Percentiles rank a stretch among this genome's conserved stretches.
phyloP scores from a whole-genome alignment of 1,284 basidiomycete species.

The Apiotrichum domesticum region DNA sequence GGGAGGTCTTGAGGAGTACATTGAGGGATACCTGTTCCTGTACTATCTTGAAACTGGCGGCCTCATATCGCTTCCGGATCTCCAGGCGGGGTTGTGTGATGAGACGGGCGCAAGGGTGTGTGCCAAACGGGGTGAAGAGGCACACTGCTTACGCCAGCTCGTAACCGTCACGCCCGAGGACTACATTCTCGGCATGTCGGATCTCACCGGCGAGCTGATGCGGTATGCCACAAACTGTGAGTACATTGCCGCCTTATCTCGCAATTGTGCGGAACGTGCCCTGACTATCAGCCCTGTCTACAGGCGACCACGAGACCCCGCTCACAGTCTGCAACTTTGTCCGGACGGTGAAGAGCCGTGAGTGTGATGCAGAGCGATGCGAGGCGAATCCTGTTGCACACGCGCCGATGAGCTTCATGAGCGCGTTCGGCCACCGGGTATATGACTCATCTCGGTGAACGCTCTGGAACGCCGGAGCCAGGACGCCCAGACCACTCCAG shows the following conservation, averaged over 20 bases:
- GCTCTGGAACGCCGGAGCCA: too few relatives aligned
- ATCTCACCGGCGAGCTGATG: conserved; percentile 95
- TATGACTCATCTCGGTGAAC: too few relatives aligned
- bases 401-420: too few relatives aligned
- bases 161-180: conserved; percentile 72
- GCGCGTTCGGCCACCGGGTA: too few relatives aligned
- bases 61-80: conserved; percentile 64
- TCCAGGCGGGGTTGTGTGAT: conserved; percentile 61
- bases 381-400: too few relatives aligned
- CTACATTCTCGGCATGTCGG: conserved; percentile 86
- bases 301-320: conserved; percentile 65
- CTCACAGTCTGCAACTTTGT: conserved; percentile 69
- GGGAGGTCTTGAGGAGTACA: conserved; percentile 74
- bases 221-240: conserved; percentile 69
- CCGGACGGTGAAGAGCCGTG: conserved; percentile 68
- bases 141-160: conserved; percentile 18
- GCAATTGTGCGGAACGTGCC: neutral
- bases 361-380: conserved; percentile 24
- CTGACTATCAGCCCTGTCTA: conserved; percentile 49
- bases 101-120: conserved; percentile 10
- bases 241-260: conserved; percentile 3
- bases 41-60: conserved; percentile 71
- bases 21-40: conserved; percentile 84
- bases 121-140: neutral
- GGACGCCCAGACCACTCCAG: too few relatives aligned